Evolutionary conservation across 495 filamentous ascomycete species (phyloP).

Genomic region (Hypoxylon lienhwacheense): DNA sequence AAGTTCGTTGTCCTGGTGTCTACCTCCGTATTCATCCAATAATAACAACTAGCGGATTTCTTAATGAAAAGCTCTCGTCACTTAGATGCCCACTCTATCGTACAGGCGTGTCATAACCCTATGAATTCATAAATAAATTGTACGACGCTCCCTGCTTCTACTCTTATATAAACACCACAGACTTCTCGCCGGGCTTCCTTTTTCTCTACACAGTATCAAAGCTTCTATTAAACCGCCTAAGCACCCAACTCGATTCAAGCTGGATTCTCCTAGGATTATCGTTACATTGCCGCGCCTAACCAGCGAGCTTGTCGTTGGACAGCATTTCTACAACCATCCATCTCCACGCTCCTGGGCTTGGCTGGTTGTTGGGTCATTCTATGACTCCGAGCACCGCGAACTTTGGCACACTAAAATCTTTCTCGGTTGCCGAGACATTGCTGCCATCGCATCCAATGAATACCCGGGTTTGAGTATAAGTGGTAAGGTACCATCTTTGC

Average conservation of each 20-base stretch:
- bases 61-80: too few relatives aligned
- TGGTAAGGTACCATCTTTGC: conserved; percentile 11
- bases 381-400: conserved; percentile 29
- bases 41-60: too few relatives aligned
- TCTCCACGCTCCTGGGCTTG: conserved; percentile 34
- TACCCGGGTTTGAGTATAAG: conserved; percentile 1
- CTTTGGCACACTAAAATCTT: conserved; percentile 38
- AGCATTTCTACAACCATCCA: conserved; percentile 28
- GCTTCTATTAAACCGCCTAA: not conserved
- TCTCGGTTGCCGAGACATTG: conserved; percentile 16
- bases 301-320: conserved; percentile 34
- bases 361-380: conserved; percentile 39
- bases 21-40: too few relatives aligned
- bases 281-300: conserved; percentile 36
- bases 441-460: not conserved
- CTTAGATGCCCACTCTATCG: too few relatives aligned
- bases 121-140: too few relatives aligned
- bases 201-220: too few relatives aligned
- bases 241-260: conserved; percentile 13
- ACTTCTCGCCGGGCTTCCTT: too few relatives aligned
- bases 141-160: too few relatives aligned
- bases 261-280: conserved; percentile 20
- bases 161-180: too few relatives aligned
- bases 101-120: too few relatives aligned
- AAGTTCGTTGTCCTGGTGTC: too few relatives aligned